Base-by-base conservation (phyloP, 805 yeast species). In the Scheffersomyces amazonensis region DNA sequence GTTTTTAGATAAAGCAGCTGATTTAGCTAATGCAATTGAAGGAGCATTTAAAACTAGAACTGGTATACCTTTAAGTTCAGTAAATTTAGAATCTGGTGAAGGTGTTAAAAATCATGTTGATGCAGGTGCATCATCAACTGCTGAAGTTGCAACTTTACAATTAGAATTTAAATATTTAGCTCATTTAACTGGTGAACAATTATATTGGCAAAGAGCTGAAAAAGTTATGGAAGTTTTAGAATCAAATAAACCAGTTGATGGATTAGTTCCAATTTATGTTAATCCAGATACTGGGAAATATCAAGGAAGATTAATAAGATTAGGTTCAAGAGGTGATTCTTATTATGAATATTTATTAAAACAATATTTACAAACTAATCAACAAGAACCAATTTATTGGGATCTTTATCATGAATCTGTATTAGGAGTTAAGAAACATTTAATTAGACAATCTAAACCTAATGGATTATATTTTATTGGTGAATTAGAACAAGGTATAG, bases 321-420 rank as follows among this genome's bases (percentile, higher is more conserved):
- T 90, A 39, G 97, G 97, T 0, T 84, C 95, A 1, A 73, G 96
- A 49, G 97, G 96, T 34, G 97, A 89, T 61, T 87, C 96, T 0
- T 90, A 89, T 58, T 89, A 90, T 55, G 96, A 90, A 63, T 88
- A 88, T 56, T 66, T 90, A 32, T 69, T 89, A 47, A 89, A 89
- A 59, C 96, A 88, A 61, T 87, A 83, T 53, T 62, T 90, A 47
- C 90, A 86, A 59, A 87, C 96, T 2, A 71, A 72, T 39, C 76
- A 77, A 53, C 58, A 68, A 43, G 85, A 80, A 46, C 61, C 62
- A 2, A 55, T 83, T 9, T 89, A 87, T 60, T 66, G 79, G 51
- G 75, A 77, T 11, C 78, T 89, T 82, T 90, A 88, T 60, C 76
- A 80, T 46, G 86, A 84, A 56, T 70, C 95, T 0, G 81, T 85